Percentiles rank a stretch among this genome's conserved stretches.
Conservation (phyloP, 345 rosid species). For the Lumnitzera littorea region DNA sequence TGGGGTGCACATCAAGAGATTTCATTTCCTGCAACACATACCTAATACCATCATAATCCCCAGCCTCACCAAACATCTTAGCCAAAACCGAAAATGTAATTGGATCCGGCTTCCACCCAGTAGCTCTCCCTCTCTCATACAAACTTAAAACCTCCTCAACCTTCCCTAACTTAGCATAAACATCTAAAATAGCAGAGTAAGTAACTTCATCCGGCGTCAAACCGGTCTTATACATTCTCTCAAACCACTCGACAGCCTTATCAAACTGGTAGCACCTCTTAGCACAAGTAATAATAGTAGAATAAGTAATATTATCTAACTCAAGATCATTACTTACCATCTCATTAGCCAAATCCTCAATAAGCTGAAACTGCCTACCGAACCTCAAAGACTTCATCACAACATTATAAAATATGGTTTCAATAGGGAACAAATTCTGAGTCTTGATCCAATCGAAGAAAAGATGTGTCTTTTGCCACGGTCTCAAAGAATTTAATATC, state of each 20-base stretch:
- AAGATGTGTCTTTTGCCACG: conserved; percentile 60
- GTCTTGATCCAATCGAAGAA: conserved; percentile 73
- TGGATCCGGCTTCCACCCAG: conserved; percentile 85
- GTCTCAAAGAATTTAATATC: conserved; percentile 55
- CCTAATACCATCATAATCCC: conserved; percentile 91
- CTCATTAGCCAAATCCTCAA: conserved; percentile 74
- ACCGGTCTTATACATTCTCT: conserved; percentile 84
- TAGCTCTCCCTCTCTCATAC: conserved; percentile 89
- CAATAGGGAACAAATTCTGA: conserved; percentile 67
- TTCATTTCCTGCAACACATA: conserved; percentile 86
- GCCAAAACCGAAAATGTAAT: conserved; percentile 74
- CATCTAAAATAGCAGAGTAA: conserved; percentile 75
- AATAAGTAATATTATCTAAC: conserved; percentile 92
- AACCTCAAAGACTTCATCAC: conserved; percentile 79
- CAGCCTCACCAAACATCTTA: conserved; percentile 87
- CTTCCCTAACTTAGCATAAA: conserved; percentile 72
- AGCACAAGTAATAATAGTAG: conserved; percentile 87
- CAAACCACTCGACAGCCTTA: conserved; percentile 91
- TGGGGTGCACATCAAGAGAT: conserved; percentile 67
- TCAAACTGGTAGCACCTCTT: conserved; percentile 61
- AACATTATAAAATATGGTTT: conserved; percentile 74
- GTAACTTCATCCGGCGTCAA: conserved; percentile 96
- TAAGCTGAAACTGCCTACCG: conserved; percentile 76
- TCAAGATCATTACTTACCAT: conserved; percentile 65
- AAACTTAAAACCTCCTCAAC: conserved; percentile 81